phyloP scores from a whole-genome alignment of 768 basidiomycete species.

The Stropharia rugosoannulata region DNA sequence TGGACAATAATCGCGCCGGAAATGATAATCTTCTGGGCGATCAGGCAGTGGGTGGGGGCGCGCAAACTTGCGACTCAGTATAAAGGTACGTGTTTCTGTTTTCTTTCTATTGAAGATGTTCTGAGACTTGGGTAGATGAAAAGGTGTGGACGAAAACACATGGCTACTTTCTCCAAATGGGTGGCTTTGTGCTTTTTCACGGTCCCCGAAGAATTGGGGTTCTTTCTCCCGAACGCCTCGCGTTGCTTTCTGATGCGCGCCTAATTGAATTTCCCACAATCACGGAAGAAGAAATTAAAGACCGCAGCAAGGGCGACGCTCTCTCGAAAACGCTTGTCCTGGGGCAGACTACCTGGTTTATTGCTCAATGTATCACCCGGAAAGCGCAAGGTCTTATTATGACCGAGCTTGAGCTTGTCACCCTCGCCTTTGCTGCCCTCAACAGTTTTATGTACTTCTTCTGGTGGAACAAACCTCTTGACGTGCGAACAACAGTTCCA shows the following conservation, averaged over 20 bases:
- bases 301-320: constrained; percentile 28
- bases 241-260: background rate
- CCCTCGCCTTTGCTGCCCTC: constrained; percentile 30
- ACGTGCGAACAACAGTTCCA: constrained; percentile 19
- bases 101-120: background rate
- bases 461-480: constrained; percentile 39
- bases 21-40: constrained; percentile 20
- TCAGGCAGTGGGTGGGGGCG: constrained; percentile 19
- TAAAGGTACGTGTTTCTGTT: background rate
- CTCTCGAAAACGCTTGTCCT: constrained; percentile 31
- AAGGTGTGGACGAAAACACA: constrained; percentile 12
- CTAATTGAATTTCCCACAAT: constrained; percentile 10
- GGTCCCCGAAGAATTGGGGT: background rate
- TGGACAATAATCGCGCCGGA: constrained; percentile 18
- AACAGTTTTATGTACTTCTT: constrained; percentile 28
- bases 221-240: constrained; percentile 4
- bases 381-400: constrained; percentile 20
- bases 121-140: background rate
- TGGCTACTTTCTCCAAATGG: constrained; percentile 16
- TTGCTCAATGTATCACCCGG: constrained; percentile 26
- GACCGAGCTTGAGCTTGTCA: constrained; percentile 34
- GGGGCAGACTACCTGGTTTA: constrained; percentile 33
- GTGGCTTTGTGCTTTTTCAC: constrained; percentile 10
- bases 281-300: constrained; percentile 13
- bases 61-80: background rate